phyloP scores from a whole-genome alignment of 2,329 filamentous ascomycete genomes.

The Fusarium poae region DNA sequence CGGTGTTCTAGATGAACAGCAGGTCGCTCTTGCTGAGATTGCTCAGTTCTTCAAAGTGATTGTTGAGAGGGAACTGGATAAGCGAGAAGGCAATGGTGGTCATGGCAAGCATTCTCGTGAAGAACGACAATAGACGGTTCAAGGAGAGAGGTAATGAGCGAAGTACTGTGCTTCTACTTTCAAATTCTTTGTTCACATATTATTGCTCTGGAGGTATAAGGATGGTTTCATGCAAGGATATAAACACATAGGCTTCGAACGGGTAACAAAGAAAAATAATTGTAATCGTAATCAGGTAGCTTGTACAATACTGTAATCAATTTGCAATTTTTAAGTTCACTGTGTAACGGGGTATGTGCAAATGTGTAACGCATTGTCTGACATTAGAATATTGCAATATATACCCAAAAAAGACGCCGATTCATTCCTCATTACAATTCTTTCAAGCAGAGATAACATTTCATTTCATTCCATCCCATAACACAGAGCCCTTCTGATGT shows the following conservation, averaged over 20 bases:
- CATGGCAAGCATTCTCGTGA: slow-evolving; percentile 19
- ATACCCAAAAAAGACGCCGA: slow-evolving; percentile 11
- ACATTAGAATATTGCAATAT: neutral
- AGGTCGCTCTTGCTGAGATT: slow-evolving; percentile 63
- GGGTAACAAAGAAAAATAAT: neutral
- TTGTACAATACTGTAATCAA: slow-evolving; percentile 4
- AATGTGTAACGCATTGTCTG: neutral
- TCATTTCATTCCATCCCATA: neutral
- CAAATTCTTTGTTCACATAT: neutral
- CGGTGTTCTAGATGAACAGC: slow-evolving; percentile 59
- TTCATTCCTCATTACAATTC: slow-evolving; percentile 38
- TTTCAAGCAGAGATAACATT: slow-evolving; percentile 3
- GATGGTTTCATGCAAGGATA: neutral
- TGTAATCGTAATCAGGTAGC: slow-evolving; percentile 1
- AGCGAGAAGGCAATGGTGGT: slow-evolving; percentile 43
- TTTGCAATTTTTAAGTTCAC: neutral
- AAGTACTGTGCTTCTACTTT: neutral
- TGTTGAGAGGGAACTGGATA: slow-evolving; percentile 60
- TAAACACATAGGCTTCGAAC: neutral
- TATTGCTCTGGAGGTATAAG: neutral
- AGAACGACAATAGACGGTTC: slow-evolving; percentile 24
- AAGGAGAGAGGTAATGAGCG: slow-evolving; percentile 6
- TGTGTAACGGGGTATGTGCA: neutral
- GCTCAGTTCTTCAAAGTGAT: slow-evolving; percentile 67
- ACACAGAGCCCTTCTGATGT: slow-evolving; percentile 9